Evolutionary conservation across 225 moss, liverwort and hornwort genomes (phyloP).

Genomic region (Climacium dendroides): DNA sequence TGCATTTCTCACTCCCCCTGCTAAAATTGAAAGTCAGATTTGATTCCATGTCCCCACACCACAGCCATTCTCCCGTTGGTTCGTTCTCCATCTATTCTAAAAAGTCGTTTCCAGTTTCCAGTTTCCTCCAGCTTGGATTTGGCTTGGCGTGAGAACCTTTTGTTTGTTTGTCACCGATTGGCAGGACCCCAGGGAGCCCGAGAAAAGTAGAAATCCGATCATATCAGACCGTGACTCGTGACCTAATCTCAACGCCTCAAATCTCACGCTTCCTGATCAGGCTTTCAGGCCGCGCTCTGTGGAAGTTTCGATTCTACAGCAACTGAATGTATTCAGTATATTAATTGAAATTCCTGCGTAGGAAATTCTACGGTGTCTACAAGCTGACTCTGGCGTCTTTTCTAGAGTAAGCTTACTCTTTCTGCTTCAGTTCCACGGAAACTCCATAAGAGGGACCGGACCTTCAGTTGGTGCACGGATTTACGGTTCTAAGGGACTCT

Average conservation of each 20-base stretch:
- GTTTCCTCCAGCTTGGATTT: background rate
- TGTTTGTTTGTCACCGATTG: background rate
- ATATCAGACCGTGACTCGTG: background rate
- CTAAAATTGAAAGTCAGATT: background rate
- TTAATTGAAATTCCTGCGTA: background rate
- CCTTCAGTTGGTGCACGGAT: background rate
- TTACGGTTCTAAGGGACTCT: background rate
- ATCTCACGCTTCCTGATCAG: background rate
- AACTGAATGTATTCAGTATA: background rate
- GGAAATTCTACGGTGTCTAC: background rate
- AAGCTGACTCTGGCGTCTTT: background rate
- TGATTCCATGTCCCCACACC: background rate
- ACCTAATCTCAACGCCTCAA: background rate
- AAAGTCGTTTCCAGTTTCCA: background rate
- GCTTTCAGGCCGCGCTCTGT: background rate
- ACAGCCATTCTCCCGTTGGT: background rate
- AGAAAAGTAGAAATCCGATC: background rate
- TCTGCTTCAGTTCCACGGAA: too few species aligned
- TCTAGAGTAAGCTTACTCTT: background rate
- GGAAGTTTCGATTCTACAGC: background rate
- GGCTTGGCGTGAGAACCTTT: background rate
- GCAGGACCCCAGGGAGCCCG: background rate
- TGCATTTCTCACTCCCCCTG: background rate
- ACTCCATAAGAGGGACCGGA: too few species aligned
- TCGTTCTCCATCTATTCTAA: background rate